Percentiles rank a stretch among this genome's conserved stretches.
Evolutionary conservation across 352 stramenopile genomes (phyloP).

Genomic region (Globisporangium perplexum): DNA sequence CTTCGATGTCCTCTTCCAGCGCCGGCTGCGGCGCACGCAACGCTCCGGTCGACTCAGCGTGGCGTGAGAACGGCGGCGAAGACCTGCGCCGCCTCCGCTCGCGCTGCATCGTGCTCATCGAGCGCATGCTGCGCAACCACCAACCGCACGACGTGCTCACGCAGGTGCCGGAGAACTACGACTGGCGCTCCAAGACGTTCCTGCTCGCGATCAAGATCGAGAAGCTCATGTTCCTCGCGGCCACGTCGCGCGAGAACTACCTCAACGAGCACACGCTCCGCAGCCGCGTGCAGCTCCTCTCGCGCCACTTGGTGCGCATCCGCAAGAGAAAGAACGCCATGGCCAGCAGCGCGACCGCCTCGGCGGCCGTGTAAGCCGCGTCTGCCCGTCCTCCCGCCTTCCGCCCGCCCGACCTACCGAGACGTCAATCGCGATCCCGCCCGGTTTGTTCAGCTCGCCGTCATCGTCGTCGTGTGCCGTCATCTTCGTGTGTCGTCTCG

Average conservation of each 20-base stretch:
- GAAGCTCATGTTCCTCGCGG: constrained; percentile 51
- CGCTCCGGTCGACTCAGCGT: constrained; percentile 1
- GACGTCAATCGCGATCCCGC: neutral
- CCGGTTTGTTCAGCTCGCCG: neutral
- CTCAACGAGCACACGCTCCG: constrained; percentile 49
- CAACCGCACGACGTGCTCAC: constrained; percentile 58
- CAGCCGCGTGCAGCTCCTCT: constrained; percentile 48
- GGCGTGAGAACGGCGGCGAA: constrained; percentile 11
- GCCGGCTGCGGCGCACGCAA: neutral
- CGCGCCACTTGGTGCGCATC: constrained; percentile 43
- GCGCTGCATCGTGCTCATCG: constrained; percentile 45
- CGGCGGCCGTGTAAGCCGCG: constrained; percentile 4
- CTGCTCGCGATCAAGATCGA: constrained; percentile 66
- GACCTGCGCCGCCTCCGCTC: constrained; percentile 36
- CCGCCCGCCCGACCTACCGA: neutral
- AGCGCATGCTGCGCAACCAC: constrained; percentile 58
- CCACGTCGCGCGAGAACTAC: constrained; percentile 52
- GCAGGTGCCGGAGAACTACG: constrained; percentile 54
- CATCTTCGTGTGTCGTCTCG: too few relatives aligned
- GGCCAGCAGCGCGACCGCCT: constrained; percentile 1
- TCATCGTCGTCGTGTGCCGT: neutral
- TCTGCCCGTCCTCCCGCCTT: neutral
- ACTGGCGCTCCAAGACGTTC: constrained; percentile 65
- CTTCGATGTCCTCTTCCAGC: constrained; percentile 2
- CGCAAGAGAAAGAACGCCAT: constrained; percentile 50